These are phyloP conservation scores for Globisporangium paddicum DNA, from an alignment of 352 stramenopile species.

Conservation along the genomic window DNA sequence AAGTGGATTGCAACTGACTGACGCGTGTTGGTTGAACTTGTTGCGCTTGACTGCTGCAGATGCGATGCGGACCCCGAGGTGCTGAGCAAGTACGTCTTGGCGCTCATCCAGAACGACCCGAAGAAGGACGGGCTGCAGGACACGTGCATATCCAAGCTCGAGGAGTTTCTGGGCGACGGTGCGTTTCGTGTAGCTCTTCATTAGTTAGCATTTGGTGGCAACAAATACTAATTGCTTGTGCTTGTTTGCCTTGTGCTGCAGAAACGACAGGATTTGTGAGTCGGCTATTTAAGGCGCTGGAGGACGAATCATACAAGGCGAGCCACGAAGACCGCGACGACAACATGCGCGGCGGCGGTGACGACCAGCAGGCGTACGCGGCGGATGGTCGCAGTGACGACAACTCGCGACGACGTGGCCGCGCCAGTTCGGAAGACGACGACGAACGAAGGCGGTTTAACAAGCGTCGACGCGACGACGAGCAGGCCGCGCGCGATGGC, in stretches of 20 bases:
- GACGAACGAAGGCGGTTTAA: slow-evolving; percentile 45
- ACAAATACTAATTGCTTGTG: neutral
- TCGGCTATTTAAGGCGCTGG: slow-evolving; percentile 64
- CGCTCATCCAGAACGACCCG: slow-evolving; percentile 80
- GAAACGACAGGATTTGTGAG: slow-evolving; percentile 71
- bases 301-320: slow-evolving; percentile 52
- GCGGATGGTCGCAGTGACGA: slow-evolving; percentile 18
- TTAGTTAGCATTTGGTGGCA: neutral
- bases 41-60: slow-evolving; percentile 22
- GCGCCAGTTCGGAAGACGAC: slow-evolving; percentile 42
- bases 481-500: slow-evolving; percentile 17
- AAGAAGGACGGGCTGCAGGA: slow-evolving; percentile 63
- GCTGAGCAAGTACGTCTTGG: slow-evolving; percentile 85
- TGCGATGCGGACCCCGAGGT: slow-evolving; percentile 85
- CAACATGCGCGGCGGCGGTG: neutral
- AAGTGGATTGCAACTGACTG: slow-evolving; percentile 2
- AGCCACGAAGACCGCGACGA: slow-evolving; percentile 22
- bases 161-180: slow-evolving; percentile 86
- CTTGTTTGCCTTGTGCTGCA: slow-evolving; percentile 16
- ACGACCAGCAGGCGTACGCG: slow-evolving; percentile 12
- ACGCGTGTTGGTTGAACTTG: slow-evolving; percentile 7
- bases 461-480: slow-evolving; percentile 63
- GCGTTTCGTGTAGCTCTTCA: slow-evolving; percentile 10
- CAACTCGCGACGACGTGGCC: slow-evolving; percentile 27
- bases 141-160: slow-evolving; percentile 70